These are phyloP conservation scores for Rhododendron vialii DNA, from an alignment of 148 eudicot species.

Conservation along the genomic window DNA sequence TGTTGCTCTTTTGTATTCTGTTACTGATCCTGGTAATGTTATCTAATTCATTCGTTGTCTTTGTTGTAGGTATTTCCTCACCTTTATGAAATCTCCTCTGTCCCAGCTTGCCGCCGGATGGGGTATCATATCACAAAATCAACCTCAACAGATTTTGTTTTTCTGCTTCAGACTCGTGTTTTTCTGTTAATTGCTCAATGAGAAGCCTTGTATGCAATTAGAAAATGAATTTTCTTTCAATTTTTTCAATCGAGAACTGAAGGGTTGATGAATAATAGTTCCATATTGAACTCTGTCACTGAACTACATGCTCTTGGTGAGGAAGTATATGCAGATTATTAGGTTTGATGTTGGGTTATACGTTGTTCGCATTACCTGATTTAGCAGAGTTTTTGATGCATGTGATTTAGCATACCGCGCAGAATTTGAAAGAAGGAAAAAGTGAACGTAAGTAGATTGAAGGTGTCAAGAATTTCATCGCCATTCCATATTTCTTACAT, in stretches of 20 bases:
- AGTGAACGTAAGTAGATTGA: neutral
- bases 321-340: neutral
- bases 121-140: neutral
- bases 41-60: neutral
- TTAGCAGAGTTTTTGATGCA: neutral
- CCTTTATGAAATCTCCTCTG: slow-evolving; percentile 1
- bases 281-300: neutral
- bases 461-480: neutral
- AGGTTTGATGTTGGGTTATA: neutral
- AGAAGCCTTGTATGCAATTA: neutral
- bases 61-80: neutral
- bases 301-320: neutral
- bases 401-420: neutral
- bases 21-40: neutral
- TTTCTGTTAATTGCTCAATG: neutral
- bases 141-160: neutral
- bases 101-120: neutral
- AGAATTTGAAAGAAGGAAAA: neutral
- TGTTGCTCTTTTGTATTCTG: neutral
- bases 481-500: neutral
- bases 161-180: neutral
- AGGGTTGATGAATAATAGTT: neutral
- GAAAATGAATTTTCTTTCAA: neutral
- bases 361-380: neutral
- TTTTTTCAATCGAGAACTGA: neutral